Base-by-base conservation (phyloP, 164 flowering plant species). In the Brasenia schreberi region DNA sequence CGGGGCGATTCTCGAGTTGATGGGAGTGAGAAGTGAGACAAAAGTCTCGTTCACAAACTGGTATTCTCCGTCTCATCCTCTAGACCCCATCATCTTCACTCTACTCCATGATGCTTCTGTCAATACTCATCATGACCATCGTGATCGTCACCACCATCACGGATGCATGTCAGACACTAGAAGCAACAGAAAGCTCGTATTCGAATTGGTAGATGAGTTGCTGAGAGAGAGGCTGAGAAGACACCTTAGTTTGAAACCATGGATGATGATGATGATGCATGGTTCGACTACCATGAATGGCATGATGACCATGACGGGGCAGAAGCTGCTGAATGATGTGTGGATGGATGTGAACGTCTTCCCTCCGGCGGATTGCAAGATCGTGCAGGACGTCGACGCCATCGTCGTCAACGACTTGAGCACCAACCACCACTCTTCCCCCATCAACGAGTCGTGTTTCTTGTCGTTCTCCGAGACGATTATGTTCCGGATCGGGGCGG, bases 311-410 rank as follows among this genome's bases (percentile, higher is more conserved):
- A 18, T 74, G 66, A 64, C 65, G 0, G 87, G 88, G 43, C 68
- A 70, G 9, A 64, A 81, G 33, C 69, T 89, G 17, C 18, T 84
- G 2, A 73, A 81, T 0, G 63, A 18, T 11, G 5, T 88, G 42
- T 80, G 84, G 61, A 7, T 60, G 7, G 75, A 65, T 66, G 72
- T 88, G 6, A 16, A 65, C n/a, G 73, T 75, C 45, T 86, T 82
- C 43, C 89, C 90, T 0, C 23, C 69, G 5, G 73, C 80, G 4
- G 74, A 87, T 7, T 93, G 94, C 64, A 68, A 65, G 67, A 81
- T 74, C 10, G 81, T 85, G 2, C 83, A 85, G 66, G 98, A 90
- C 76, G 86, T 93, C 9, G 94, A 93, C 49, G 83, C 59, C 0
- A 67, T 90, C 45, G 74, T 90, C 3, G 96, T 75, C 9, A 66